Conservation (phyloP, 1,284 basidiomycete genomes). For the Melampsora occidentalis region DNA sequence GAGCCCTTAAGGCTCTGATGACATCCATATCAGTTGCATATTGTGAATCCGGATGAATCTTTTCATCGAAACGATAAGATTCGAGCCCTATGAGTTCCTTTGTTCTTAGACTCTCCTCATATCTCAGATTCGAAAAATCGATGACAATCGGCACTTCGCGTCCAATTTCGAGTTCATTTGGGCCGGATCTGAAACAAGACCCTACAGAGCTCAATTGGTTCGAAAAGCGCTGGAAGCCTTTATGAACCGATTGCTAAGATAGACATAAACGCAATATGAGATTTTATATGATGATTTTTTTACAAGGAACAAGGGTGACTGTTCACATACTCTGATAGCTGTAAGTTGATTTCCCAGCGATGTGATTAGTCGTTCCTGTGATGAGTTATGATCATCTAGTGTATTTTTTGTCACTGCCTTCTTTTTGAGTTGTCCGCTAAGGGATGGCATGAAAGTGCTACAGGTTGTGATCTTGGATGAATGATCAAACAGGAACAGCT, state of each 20-base stretch:
- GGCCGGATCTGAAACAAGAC: background rate
- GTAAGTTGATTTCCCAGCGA: background rate
- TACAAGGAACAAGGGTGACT: background rate
- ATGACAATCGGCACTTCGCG: background rate
- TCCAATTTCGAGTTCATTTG: background rate
- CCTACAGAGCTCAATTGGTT: background rate
- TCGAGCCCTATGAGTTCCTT: background rate
- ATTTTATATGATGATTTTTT: background rate
- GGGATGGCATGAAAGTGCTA: background rate
- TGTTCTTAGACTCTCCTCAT: background rate
- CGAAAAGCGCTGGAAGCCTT: no score
- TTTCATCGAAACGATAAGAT: background rate
- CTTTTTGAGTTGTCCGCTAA: background rate
- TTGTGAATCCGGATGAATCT: background rate
- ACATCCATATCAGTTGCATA: background rate
- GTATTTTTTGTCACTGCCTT: background rate
- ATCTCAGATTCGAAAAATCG: background rate
- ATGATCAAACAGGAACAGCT: background rate
- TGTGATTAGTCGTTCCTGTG: no score
- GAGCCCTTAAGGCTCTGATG: background rate
- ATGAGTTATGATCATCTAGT: no score
- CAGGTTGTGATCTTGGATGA: background rate
- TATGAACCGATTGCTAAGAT: no score
- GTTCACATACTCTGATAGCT: background rate
- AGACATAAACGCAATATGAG: background rate